Percentiles rank a stretch among this genome's conserved stretches.
phyloP scores from a whole-genome alignment of 805 yeast species.

The Candida michaelii region DNA sequence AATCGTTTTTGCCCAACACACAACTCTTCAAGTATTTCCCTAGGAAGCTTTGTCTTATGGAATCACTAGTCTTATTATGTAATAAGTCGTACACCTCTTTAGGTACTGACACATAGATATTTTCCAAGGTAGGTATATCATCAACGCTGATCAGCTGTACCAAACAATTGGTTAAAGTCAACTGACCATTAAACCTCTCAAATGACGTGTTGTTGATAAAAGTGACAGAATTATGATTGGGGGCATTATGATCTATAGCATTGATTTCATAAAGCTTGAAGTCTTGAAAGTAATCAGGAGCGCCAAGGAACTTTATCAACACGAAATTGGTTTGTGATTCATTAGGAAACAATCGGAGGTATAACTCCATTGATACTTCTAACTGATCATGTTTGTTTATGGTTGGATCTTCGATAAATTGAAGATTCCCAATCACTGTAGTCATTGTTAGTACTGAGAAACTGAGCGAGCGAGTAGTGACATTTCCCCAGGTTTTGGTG shows the following conservation, averaged over 20 bases:
- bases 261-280: slow-evolving; percentile 38
- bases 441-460: slow-evolving; percentile 13
- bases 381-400: slow-evolving; percentile 25
- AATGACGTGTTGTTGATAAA: slow-evolving; percentile 41
- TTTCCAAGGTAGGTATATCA: slow-evolving; percentile 40
- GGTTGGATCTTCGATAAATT: slow-evolving; percentile 32
- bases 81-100: slow-evolving; percentile 37
- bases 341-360: slow-evolving; percentile 30
- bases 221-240: slow-evolving; percentile 30
- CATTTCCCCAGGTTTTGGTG: slow-evolving; percentile 19
- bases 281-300: slow-evolving; percentile 34
- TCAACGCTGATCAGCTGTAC: slow-evolving; percentile 32
- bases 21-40: slow-evolving; percentile 22
- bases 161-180: slow-evolving; percentile 43
- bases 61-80: slow-evolving; percentile 26
- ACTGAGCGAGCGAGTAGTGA: slow-evolving; percentile 1
- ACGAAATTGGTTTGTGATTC: slow-evolving; percentile 22
- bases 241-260: slow-evolving; percentile 23
- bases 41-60: slow-evolving; percentile 35
- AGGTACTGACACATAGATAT: slow-evolving; percentile 50
- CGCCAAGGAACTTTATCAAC: slow-evolving; percentile 37
- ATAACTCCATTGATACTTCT: slow-evolving; percentile 35
- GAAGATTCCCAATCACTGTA: slow-evolving; percentile 27
- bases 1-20: slow-evolving; percentile 43
- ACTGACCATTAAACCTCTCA: slow-evolving; percentile 28